Base-by-base conservation (phyloP, 495 filamentous ascomycete genomes). In the Cercophora scortea region DNA sequence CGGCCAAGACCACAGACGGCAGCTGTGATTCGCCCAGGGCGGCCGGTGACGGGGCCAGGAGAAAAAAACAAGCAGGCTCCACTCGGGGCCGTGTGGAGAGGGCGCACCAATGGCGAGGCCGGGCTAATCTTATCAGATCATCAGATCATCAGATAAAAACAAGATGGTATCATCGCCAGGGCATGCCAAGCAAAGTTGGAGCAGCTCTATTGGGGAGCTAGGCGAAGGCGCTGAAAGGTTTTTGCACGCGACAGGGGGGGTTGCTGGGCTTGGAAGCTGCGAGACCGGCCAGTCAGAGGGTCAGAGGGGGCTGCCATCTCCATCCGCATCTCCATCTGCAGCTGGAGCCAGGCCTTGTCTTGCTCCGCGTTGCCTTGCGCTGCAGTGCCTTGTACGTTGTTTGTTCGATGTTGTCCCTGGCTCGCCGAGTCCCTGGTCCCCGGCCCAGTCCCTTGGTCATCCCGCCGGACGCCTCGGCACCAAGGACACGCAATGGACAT, bases 91-190 rank as follows among this genome's bases (percentile, higher is more conserved):
- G 5, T 25, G 25, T 25, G 25, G 25, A 25, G 25, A 25, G 25
- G 25, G 25, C 25, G 25, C 25, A 25, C 25, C 25, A 25, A 25
- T 25, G 25, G 25, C 15, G 44, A 25, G 47, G 33, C 0, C 16
- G 6, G 7, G 5, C 11, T 32, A 15, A 55, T 59, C 53, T 61
- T 54, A 57, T 61, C 58, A 32, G 58, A 61, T 61, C 47, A 57
- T 54, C 56, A 8, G 56, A 59, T 59, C 41, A 55, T 55, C 56
- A 41, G 51, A 58, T 50, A 58, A 51, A 44, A 54, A 46, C 0
- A 11, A 7, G 12, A 33, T 17, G 18, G 44, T 45, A 12, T 15
- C 44, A 45, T 46, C 32, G 44, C 44, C 18, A n/a, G 12, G 19
- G 44, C 18, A 13, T 9, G 42, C 42, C 42, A 45, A 45, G 42